Conservation (phyloP, 2,329 filamentous ascomycete genomes). For the Pestalotiopsis sp. region DNA sequence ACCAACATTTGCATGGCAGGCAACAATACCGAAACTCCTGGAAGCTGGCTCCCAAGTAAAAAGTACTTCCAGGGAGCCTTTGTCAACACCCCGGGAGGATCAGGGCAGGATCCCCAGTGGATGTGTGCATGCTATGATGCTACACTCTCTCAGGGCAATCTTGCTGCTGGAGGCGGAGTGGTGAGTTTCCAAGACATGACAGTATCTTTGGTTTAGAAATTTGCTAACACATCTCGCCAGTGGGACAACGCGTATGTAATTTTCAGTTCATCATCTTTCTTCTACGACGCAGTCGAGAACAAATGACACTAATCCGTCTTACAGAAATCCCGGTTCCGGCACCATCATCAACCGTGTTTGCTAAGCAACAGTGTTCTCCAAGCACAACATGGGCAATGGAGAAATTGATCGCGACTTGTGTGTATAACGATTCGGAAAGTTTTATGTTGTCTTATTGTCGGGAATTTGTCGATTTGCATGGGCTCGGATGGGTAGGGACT, state of each 20-base stretch:
- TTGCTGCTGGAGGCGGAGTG: slow-evolving; percentile 6
- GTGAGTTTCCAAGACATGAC: not conserved
- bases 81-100: slow-evolving; percentile 13
- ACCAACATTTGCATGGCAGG: slow-evolving; percentile 7
- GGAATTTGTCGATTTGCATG: no score
- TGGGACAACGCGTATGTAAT: slow-evolving; percentile 6
- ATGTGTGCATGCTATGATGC: slow-evolving; percentile 10
- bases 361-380: not conserved
- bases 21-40: slow-evolving; percentile 9
- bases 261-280: not conserved
- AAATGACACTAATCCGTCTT: not conserved
- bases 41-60: slow-evolving; percentile 12
- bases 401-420: not conserved
- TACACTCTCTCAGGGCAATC: slow-evolving; percentile 3
- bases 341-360: slow-evolving; percentile 10
- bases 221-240: not conserved
- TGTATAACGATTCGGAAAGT: no score
- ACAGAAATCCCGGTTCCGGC: slow-evolving; percentile 6
- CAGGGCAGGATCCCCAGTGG: slow-evolving; percentile 1
- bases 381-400: not conserved
- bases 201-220: not conserved
- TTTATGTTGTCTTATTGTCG: no score
- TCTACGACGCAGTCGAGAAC: not conserved
- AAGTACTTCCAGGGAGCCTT: slow-evolving; percentile 12
- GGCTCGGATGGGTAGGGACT: no score